These are phyloP conservation scores for Sporothrix curviconia DNA, from an alignment of 2,329 filamentous ascomycete species.

Conservation along the genomic window DNA sequence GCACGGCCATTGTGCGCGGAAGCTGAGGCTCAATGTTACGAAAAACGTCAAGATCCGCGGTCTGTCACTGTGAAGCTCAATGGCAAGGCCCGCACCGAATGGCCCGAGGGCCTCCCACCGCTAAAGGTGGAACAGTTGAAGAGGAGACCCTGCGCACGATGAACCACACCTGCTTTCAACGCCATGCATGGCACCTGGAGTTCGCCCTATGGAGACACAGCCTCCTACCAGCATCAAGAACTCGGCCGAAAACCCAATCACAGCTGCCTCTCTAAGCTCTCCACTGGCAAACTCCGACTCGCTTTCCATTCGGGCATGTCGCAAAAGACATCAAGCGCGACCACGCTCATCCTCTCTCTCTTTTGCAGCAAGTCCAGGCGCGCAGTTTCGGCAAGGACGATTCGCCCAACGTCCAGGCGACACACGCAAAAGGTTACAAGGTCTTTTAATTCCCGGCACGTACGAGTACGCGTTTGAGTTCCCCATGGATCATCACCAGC, in stretches of 20 bases:
- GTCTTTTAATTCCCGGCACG: slow-evolving; percentile 69
- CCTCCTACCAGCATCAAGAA: slow-evolving; percentile 46
- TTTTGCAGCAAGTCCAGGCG: slow-evolving; percentile 75
- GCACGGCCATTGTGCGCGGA: slow-evolving; percentile 80
- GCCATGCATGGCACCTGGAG: slow-evolving; percentile 57
- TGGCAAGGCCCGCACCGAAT: slow-evolving; percentile 82
- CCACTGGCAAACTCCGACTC: no score
- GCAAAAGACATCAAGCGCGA: no score
- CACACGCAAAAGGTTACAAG: slow-evolving; percentile 68
- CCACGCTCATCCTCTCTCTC: no score
- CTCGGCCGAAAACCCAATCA: slow-evolving; percentile 30
- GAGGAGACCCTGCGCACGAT: slow-evolving; percentile 82
- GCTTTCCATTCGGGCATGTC: no score
- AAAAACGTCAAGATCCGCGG: slow-evolving; percentile 93
- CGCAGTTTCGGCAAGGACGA: slow-evolving; percentile 82
- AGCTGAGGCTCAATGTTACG: slow-evolving; percentile 70
- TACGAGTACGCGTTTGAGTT: slow-evolving; percentile 74
- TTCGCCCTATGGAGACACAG: slow-evolving; percentile 57
- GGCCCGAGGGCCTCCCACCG: slow-evolving; percentile 93
- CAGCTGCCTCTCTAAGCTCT: no score
- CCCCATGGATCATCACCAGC: slow-evolving; percentile 78
- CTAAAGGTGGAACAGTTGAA: slow-evolving; percentile 76
- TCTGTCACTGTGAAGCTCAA: slow-evolving; percentile 79
- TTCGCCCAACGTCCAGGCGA: slow-evolving; percentile 52
- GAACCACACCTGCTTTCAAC: slow-evolving; percentile 88